Evolutionary conservation across 2,329 filamentous ascomycete genomes (phyloP).

Genomic region (Colletotrichum sp.): DNA sequence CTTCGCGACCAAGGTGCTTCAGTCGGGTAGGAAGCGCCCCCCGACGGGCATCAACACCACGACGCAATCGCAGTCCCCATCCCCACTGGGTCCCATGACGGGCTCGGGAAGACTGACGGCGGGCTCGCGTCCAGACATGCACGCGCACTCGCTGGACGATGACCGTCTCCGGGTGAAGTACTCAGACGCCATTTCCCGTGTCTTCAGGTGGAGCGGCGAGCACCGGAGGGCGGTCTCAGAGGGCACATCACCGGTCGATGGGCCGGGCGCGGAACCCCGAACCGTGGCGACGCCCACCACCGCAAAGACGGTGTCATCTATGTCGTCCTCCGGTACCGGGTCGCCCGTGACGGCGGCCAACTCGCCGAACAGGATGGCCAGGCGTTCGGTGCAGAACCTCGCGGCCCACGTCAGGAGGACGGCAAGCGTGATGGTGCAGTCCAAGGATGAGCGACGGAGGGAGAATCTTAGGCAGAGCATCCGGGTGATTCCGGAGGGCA

Average conservation of each 20-base stretch:
- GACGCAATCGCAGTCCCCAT: neutral
- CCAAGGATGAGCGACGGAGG: slow-evolving; percentile 36
- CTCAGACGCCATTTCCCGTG: slow-evolving; percentile 15
- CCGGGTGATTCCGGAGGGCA: slow-evolving; percentile 31
- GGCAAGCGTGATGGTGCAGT: slow-evolving; percentile 6
- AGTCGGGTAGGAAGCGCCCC: slow-evolving; percentile 14
- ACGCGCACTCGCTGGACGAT: slow-evolving; percentile 13
- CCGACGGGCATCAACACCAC: slow-evolving; percentile 14
- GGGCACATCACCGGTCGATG: neutral
- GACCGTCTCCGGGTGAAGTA: slow-evolving; percentile 14
- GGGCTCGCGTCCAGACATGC: neutral
- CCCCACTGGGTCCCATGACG: neutral
- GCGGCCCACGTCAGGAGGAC: slow-evolving; percentile 22
- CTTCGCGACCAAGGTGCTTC: slow-evolving; percentile 17
- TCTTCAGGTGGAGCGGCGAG: slow-evolving; percentile 19
- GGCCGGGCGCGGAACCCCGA: neutral
- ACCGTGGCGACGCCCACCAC: neutral
- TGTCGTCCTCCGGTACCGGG: neutral
- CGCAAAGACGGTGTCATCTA: neutral
- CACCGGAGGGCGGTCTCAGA: slow-evolving; percentile 8
- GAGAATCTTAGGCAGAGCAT: slow-evolving; percentile 41
- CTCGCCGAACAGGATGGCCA: neutral
- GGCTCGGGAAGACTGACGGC: neutral
- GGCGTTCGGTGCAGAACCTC: slow-evolving; percentile 13
- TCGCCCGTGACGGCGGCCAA: neutral